Evolutionary conservation across 345 rosid genomes (phyloP), one percentile per base, ranked within the genome.

Genomic region (Jatropha curcas): DNA sequence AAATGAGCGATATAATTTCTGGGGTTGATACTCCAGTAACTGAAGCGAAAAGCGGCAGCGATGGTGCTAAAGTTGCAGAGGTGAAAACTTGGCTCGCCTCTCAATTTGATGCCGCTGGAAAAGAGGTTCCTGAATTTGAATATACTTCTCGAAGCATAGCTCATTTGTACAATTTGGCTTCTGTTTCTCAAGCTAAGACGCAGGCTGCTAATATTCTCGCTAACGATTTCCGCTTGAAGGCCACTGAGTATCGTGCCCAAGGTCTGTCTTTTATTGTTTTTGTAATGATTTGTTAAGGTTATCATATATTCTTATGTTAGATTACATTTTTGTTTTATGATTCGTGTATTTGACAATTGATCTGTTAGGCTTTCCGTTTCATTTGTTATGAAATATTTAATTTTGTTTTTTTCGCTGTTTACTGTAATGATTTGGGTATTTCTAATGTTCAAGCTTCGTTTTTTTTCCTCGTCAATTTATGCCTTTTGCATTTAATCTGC

Each of bases 191-290:
- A 71, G 90, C 97, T 62, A 92, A 92, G 72, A 83, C 96, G 13
- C 88, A 92, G 64, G 91, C 99, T 46, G 93, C 98, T 62, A 81
- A 66, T 84, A 91, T 95, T 64, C 89, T 95, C 61, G 97, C 97
- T 52, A 85, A 87, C 45, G 99, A 95, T 86, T 92, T 95, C 74
- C 94, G 98, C 64, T 90, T 68, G n/a, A 95, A 92, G 46, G 90
- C 97, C 51, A 80, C 91, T 0, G 99, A 92, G 76, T 92, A 89
- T 51, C 96, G 92, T 1, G 84, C 98, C 8, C 99, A 92, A 86
- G 98, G 99, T 90, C 52, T 64, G 70, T 65, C 30, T 53, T 56
- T 53, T 53, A n/a, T 28, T n/a, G 24, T 30, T 17, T 39, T 7
- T 39, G 7, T 0, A 8, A 39, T 8, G 12, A 39, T 39, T 8